These are phyloP conservation scores for Furculomyces boomerangus DNA, from an alignment of 371 early-diverging fungal species.

Conservation along the genomic window DNA sequence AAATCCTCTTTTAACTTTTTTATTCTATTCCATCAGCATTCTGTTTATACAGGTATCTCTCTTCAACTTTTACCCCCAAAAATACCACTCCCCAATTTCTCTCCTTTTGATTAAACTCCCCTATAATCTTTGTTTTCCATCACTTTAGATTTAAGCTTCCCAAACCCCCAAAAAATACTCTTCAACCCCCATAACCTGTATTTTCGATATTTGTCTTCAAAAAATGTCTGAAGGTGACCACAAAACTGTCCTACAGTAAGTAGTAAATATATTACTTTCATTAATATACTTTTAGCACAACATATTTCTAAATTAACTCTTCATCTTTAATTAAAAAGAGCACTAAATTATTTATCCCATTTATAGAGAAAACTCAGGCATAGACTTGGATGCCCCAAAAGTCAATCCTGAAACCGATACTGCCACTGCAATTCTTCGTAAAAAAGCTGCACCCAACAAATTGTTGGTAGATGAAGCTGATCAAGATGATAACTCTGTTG, in stretches of 20 bases:
- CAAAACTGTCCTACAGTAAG: not conserved
- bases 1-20: too few species aligned
- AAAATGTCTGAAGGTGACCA: not conserved
- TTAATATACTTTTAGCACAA: not conserved
- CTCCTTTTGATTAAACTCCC: not conserved
- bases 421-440: slow-evolving; percentile 87
- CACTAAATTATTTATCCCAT: not conserved
- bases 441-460: slow-evolving; percentile 91
- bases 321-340: not conserved
- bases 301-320: not conserved
- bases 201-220: too few species aligned
- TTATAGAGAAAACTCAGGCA: slow-evolving; percentile 23
- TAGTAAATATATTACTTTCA: not conserved
- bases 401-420: slow-evolving; percentile 28
- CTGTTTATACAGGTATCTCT: not conserved
- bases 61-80: not conserved
- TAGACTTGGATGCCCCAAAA: slow-evolving; percentile 7
- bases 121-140: not conserved
- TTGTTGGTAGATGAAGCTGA: slow-evolving; percentile 92
- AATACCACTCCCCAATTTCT: not conserved
- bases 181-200: not conserved
- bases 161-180: not conserved
- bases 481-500: slow-evolving; percentile 93
- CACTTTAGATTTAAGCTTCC: not conserved
- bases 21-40: too few species aligned